A percentile compares a stretch with the other conserved stretches of the same genome.
phyloP scores from a whole-genome alignment of 495 filamentous ascomycete genomes.

The Amorphotheca resinae region DNA sequence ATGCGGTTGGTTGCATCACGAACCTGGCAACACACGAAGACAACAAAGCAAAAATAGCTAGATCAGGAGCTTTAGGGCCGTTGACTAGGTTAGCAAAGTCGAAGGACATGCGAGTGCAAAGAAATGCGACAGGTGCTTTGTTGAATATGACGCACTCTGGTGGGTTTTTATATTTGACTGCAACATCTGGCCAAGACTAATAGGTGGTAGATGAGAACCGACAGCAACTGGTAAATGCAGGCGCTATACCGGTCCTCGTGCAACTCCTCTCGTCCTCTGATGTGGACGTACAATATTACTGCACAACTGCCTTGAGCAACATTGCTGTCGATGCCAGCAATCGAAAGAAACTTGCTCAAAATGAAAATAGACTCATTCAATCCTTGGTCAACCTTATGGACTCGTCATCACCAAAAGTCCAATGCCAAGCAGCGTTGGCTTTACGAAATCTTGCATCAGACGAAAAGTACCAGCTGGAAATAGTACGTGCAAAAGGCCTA shows the following conservation, averaged over 20 bases:
- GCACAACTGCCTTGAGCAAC: constrained; percentile 95
- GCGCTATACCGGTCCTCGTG: constrained; percentile 91
- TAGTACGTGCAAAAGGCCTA: constrained; percentile 78
- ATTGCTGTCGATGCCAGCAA: constrained; percentile 92
- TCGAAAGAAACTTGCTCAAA: constrained; percentile 77
- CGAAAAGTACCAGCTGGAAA: constrained; percentile 97
- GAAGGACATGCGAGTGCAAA: constrained; percentile 96
- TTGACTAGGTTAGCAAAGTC: constrained; percentile 88
- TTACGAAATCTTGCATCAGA: constrained; percentile 93
- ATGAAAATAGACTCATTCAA: constrained; percentile 78
- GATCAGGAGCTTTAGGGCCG: constrained; percentile 82
- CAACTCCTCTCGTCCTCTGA: constrained; percentile 83
- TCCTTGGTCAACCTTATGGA: constrained; percentile 94
- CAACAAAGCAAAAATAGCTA: constrained; percentile 96
- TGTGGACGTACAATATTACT: constrained; percentile 98
- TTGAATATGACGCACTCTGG: constrained; percentile 99
- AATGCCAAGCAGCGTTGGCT: constrained; percentile 92
- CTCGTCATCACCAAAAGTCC: constrained; percentile 91
- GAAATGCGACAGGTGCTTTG: constrained; percentile 91
- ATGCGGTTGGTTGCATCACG: constrained; percentile 96
- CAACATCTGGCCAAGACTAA: constrained; percentile 5
- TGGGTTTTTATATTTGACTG: constrained; percentile 28
- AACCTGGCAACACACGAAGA: constrained; percentile 97
- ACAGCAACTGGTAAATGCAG: constrained; percentile 91
- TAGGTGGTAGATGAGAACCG: constrained; percentile 71